Evolutionary conservation across 441 rosid species (phyloP), one percentile per base, ranked within the genome.

Genomic region (Mallotus repandus): DNA sequence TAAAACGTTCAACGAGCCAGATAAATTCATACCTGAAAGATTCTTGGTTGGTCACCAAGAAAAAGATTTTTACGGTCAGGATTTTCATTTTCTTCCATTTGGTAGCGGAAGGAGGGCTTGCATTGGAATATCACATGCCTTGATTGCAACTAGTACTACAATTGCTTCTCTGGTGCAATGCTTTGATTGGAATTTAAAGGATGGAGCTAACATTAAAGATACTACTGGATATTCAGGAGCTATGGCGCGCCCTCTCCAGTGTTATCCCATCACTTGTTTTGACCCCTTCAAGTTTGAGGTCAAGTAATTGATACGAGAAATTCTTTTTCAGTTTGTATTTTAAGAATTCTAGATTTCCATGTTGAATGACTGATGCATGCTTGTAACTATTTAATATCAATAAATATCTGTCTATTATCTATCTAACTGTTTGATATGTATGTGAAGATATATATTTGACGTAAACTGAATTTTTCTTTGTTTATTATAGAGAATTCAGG

Each of bases 41-140:
- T 74, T 74, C 41, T 32, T 67, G 54, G 57, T 22, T 25, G 57
- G 65, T 9, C 63, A 64, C 18, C 45, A 65, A 13, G 70, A 73
- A 46, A 64, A 45, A 70, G 72, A 74, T 3, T 57, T 59, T 18
- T 10, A 59, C 12, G 71, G 71, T 4, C 58, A 50, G 19, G 61
- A 49, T 52, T n/a, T 58, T 18, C 54, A 66, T 58, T 74, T 66
- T 29, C 22, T 74, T 32, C 77, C 72, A 35, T 74, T 74, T 59
- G 72, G 77, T 15, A 67, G 67, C 53, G 77, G 77, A 60, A 74
- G 72, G 29, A 67, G 77, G 67, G 67, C 66, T 25, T 74, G 72
- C 35, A 60, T 59, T 48, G 71, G 60, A 19, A 5, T 48, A 18
- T 32, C 72, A 48, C 72, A 66, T 59, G 77, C 19, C n/a, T 32